Percentiles rank a stretch among this genome's conserved stretches.
Evolutionary conservation across 345 rosid genomes (phyloP).

Genomic region (Conringia planisiliqua): DNA sequence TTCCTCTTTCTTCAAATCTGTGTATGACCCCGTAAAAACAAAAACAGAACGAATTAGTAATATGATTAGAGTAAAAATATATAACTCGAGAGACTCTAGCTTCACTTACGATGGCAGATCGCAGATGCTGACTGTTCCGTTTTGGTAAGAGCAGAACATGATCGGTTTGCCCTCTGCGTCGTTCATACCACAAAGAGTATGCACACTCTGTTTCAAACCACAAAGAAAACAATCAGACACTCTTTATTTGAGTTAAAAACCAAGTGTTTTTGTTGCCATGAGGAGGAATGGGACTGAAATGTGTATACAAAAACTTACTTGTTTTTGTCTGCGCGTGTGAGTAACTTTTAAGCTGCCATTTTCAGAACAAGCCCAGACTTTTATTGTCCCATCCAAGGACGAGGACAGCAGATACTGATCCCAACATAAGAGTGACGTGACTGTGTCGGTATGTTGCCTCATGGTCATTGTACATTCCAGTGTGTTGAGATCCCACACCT

Average conservation of each 20-base stretch:
- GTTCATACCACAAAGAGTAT: slow-evolving; percentile 37
- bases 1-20: slow-evolving; percentile 45
- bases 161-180: slow-evolving; percentile 47
- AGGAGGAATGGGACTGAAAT: neutral
- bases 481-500: slow-evolving; percentile 57
- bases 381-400: slow-evolving; percentile 51
- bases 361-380: slow-evolving; percentile 43
- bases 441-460: slow-evolving; percentile 42
- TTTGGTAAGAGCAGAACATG: slow-evolving; percentile 40
- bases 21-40: neutral
- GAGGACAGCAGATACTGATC: slow-evolving; percentile 50
- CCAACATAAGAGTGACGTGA: slow-evolving; percentile 63
- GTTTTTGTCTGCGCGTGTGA: slow-evolving; percentile 33
- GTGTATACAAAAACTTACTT: slow-evolving; percentile 3
- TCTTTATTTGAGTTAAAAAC: no score
- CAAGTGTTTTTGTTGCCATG: neutral
- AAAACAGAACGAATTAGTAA: neutral
- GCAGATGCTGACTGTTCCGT: slow-evolving; percentile 35
- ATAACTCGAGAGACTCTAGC: neutral
- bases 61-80: neutral
- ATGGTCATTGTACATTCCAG: slow-evolving; percentile 40
- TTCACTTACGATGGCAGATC: slow-evolving; percentile 51
- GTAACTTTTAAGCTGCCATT: slow-evolving; percentile 34
- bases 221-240: neutral
- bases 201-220: slow-evolving; percentile 35